These are phyloP conservation scores for Spencermartinsiella ligniputridi DNA, from an alignment of 1,139 yeast species.

Conservation along the genomic window DNA sequence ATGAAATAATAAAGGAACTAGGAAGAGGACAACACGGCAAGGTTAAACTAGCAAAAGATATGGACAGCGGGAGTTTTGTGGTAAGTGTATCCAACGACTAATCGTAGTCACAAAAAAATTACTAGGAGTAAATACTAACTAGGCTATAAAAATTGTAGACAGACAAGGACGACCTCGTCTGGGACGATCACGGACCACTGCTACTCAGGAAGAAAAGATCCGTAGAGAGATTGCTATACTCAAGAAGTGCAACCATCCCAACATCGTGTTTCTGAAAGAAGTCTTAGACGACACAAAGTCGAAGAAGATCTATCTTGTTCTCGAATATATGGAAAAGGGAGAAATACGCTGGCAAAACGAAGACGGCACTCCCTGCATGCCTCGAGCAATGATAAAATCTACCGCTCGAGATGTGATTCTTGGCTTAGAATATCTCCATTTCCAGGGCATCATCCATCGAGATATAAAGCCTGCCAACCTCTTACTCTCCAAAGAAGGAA, in stretches of 20 bases:
- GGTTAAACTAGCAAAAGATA: slow-evolving; percentile 83
- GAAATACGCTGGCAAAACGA: slow-evolving; percentile 75
- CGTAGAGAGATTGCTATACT: slow-evolving; percentile 92
- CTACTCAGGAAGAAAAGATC: slow-evolving; percentile 66
- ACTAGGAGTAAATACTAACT: not conserved
- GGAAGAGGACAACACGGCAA: slow-evolving; percentile 98
- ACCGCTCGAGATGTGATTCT: slow-evolving; percentile 70
- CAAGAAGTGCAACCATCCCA: slow-evolving; percentile 89
- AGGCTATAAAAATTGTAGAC: slow-evolving; percentile 87
- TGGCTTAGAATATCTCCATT: slow-evolving; percentile 89
- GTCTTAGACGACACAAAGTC: slow-evolving; percentile 85
- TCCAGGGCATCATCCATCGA: slow-evolving; percentile 91
- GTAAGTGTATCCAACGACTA: not conserved
- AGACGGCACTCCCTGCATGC: slow-evolving; percentile 37
- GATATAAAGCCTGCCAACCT: slow-evolving; percentile 97
- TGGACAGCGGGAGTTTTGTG: slow-evolving; percentile 64
- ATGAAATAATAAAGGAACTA: slow-evolving; percentile 80
- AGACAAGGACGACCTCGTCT: slow-evolving; percentile 62
- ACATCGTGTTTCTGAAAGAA: slow-evolving; percentile 81
- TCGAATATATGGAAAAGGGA: slow-evolving; percentile 89
- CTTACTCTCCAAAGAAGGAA: slow-evolving; percentile 63
- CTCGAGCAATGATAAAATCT: slow-evolving; percentile 30
- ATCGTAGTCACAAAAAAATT: not conserved
- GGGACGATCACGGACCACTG: slow-evolving; percentile 40
- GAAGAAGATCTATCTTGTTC: slow-evolving; percentile 80